These are phyloP conservation scores for Betula pendula DNA, from an alignment of 306 rosid genomes.

Conservation along the genomic window DNA sequence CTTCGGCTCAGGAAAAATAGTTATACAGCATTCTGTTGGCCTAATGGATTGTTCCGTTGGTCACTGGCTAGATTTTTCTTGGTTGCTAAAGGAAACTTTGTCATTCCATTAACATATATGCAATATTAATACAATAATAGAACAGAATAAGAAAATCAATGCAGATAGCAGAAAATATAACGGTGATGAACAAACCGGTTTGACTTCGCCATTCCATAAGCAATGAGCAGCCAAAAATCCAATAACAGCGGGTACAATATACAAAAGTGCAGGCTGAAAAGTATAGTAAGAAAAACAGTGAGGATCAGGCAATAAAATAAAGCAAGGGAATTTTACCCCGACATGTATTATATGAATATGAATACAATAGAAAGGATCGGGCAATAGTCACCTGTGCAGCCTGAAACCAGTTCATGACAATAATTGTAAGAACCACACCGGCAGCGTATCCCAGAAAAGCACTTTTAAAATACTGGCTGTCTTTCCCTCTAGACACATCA, in stretches of 20 bases:
- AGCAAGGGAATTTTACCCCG: not conserved
- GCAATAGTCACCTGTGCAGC: conserved; percentile 88
- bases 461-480: conserved; percentile 85
- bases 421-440: conserved; percentile 86
- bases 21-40: not conserved
- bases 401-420: conserved; percentile 99
- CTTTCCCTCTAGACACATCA: conserved; percentile 86
- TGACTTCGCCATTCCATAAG: conserved; percentile 90
- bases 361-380: conserved; percentile 25
- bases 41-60: too few species aligned
- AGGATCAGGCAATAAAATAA: conserved; percentile 2
- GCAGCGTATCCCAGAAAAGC: conserved; percentile 81
- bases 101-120: not conserved
- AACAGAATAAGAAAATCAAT: not conserved
- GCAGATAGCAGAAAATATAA: not conserved
- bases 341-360: conserved; percentile 1
- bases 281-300: conserved; percentile 6
- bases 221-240: conserved; percentile 96
- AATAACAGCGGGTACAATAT: conserved; percentile 86
- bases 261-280: conserved; percentile 92
- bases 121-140: conserved; percentile 5
- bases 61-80: not conserved
- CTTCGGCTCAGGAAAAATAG: not conserved
- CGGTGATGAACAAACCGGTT: conserved; percentile 64
- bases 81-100: not conserved